These are phyloP conservation scores for Tylopilus orsonianus DNA, from an alignment of 1,284 basidiomycete species.

Conservation along the genomic window DNA sequence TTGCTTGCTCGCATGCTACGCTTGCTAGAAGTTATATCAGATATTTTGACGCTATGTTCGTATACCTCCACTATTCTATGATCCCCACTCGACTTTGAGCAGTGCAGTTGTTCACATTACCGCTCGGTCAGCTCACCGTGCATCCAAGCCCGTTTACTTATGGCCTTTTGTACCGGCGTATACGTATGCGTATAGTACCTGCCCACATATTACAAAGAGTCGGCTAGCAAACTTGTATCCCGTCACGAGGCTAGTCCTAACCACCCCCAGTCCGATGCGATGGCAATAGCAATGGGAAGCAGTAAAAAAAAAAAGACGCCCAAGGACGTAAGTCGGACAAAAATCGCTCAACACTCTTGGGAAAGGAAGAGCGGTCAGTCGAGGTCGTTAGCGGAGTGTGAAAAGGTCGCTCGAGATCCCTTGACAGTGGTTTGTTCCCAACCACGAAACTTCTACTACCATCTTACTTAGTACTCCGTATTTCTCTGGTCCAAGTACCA, in stretches of 20 bases:
- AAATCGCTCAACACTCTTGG: slow-evolving; percentile 11
- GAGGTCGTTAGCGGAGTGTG: slow-evolving; percentile 41
- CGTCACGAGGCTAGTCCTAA: too few relatives aligned
- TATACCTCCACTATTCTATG: slow-evolving; percentile 33
- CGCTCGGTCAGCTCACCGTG: slow-evolving; percentile 10
- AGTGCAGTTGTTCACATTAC: slow-evolving; percentile 13
- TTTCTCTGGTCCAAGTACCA: slow-evolving; percentile 39
- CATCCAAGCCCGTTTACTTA: slow-evolving; percentile 16
- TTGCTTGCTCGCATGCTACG: slow-evolving; percentile 9
- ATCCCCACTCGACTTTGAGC: slow-evolving; percentile 30
- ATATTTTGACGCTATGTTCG: slow-evolving; percentile 19
- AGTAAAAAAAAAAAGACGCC: background rate
- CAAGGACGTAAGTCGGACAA: slow-evolving; percentile 7
- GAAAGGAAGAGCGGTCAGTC: slow-evolving; percentile 13
- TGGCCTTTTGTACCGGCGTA: slow-evolving; percentile 12
- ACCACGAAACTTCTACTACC: slow-evolving; percentile 40
- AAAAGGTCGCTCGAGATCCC: slow-evolving; percentile 34
- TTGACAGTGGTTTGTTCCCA: slow-evolving; percentile 39
- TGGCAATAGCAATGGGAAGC: background rate
- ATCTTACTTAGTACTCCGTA: slow-evolving; percentile 49
- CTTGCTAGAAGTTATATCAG: slow-evolving; percentile 34
- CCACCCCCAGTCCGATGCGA: too few relatives aligned
- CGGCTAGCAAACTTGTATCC: too few relatives aligned
- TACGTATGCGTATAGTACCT: slow-evolving; percentile 15
- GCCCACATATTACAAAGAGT: slow-evolving; percentile 18